Percentiles rank a stretch among this genome's conserved stretches.
Evolutionary conservation across 768 basidiomycete species (phyloP).

Genomic region (Boletus coccyginus): DNA sequence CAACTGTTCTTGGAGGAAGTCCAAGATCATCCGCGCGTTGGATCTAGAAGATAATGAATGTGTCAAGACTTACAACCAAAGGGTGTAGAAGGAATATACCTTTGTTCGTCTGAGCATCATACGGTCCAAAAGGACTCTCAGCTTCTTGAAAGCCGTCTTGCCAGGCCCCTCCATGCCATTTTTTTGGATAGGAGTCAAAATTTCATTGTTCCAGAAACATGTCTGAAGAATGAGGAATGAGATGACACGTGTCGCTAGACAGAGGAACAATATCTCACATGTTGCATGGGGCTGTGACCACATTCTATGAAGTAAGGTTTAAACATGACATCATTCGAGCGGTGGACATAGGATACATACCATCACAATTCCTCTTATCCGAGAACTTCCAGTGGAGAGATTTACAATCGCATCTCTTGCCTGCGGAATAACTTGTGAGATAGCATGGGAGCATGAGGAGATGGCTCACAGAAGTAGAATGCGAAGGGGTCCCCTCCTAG

Average conservation of each 20-base stretch:
- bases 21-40: conserved; percentile 97
- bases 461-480: conserved; percentile 78
- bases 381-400: conserved; percentile 92
- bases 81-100: conserved; percentile 33
- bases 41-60: conserved; percentile 43
- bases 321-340: background rate
- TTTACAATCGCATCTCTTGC: conserved; percentile 92
- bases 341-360: conserved; percentile 37
- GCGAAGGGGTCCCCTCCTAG: conserved; percentile 91
- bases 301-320: conserved; percentile 52
- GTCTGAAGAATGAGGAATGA: conserved; percentile 45
- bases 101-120: conserved; percentile 96
- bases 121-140: conserved; percentile 82
- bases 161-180: conserved; percentile 82
- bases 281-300: conserved; percentile 82
- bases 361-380: conserved; percentile 80
- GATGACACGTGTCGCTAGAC: background rate
- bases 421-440: conserved; percentile 33
- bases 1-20: conserved; percentile 86
- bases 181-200: conserved; percentile 94
- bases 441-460: background rate
- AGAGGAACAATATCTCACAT: conserved; percentile 41
- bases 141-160: conserved; percentile 82
- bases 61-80: background rate
- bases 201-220: conserved; percentile 97